Conservation (phyloP, 2,329 filamentous ascomycete genomes). For the Grosmannia clavigera region DNA sequence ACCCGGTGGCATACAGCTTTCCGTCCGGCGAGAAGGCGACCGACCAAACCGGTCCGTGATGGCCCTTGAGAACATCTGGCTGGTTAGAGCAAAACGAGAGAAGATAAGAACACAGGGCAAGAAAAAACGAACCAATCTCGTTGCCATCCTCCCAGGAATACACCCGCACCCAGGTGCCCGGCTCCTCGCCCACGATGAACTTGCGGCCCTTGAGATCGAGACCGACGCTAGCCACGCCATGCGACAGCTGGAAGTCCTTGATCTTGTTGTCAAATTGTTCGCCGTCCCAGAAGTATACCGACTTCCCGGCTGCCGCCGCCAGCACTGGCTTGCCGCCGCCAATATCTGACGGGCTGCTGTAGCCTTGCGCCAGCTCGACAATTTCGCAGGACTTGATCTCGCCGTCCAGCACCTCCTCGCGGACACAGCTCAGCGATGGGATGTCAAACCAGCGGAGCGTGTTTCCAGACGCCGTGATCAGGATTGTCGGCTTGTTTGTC, state of each 20-base stretch:
- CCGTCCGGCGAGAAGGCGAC: conserved; percentile 90
- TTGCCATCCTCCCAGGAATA: conserved; percentile 76
- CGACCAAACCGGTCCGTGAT: conserved; percentile 96
- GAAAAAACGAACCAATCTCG: conserved; percentile 54
- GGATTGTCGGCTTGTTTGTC: conserved; percentile 75
- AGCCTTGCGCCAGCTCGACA: conserved; percentile 50
- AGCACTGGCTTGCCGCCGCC: conserved; percentile 60
- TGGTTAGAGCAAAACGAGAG: not conserved
- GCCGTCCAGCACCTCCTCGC: conserved; percentile 67
- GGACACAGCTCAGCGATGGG: conserved; percentile 59
- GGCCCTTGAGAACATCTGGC: conserved; percentile 82
- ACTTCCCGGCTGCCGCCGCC: conserved; percentile 87
- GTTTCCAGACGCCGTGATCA: conserved; percentile 87
- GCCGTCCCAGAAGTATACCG: conserved; percentile 83
- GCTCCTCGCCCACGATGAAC: conserved; percentile 80
- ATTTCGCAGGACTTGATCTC: conserved; percentile 89
- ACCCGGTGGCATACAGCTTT: conserved; percentile 90
- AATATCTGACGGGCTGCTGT: conserved; percentile 48
- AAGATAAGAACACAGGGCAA: not conserved
- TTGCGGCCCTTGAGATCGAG: conserved; percentile 71
- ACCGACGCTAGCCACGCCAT: conserved; percentile 83
- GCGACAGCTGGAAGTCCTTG: conserved; percentile 67
- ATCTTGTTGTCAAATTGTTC: conserved; percentile 54
- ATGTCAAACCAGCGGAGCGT: conserved; percentile 92
- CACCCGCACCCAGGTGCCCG: conserved; percentile 92